These are phyloP conservation scores for Cutaneotrichosporon cyanovorans DNA, from an alignment of 1,284 basidiomycete species.

Conservation along the genomic window DNA sequence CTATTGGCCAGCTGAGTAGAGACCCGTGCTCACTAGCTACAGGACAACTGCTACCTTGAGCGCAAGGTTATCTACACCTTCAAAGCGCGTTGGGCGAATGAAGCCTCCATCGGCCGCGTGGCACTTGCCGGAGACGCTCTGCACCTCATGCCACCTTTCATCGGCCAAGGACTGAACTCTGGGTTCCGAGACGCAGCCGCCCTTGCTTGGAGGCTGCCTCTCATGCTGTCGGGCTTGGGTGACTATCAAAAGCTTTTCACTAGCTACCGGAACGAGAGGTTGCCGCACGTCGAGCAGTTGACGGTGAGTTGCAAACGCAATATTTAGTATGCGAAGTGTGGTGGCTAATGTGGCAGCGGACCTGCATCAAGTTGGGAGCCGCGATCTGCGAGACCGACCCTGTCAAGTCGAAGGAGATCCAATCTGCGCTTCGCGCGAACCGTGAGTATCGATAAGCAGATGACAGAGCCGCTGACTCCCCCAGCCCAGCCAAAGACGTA, in stretches of 20 bases:
- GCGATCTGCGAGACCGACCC: slow-evolving; percentile 20
- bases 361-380: slow-evolving; percentile 15
- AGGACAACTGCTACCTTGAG: slow-evolving; percentile 17
- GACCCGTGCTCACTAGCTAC: no score
- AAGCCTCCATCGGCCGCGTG: slow-evolving; percentile 17
- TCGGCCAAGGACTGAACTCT: slow-evolving; percentile 23
- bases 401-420: slow-evolving; percentile 9
- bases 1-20: no score
- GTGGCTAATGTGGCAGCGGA: background rate
- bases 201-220: slow-evolving; percentile 16
- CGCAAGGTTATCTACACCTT: slow-evolving; percentile 22
- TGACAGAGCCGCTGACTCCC: background rate
- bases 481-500: background rate
- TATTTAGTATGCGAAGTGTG: no score
- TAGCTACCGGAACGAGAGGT: slow-evolving; percentile 17
- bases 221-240: slow-evolving; percentile 11
- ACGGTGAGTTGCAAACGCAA: slow-evolving; percentile 1
- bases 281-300: slow-evolving; percentile 10
- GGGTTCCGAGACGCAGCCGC: slow-evolving; percentile 20
- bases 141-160: slow-evolving; percentile 23
- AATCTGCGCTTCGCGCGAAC: slow-evolving; percentile 1
- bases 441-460: background rate
- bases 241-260: slow-evolving; percentile 3
- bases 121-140: slow-evolving; percentile 15
- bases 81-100: slow-evolving; percentile 17